A percentile compares a stretch with the other conserved stretches of the same genome.
Conservation (phyloP, 208 protist genomes). For the Trypanosoma cruzi region DNA sequence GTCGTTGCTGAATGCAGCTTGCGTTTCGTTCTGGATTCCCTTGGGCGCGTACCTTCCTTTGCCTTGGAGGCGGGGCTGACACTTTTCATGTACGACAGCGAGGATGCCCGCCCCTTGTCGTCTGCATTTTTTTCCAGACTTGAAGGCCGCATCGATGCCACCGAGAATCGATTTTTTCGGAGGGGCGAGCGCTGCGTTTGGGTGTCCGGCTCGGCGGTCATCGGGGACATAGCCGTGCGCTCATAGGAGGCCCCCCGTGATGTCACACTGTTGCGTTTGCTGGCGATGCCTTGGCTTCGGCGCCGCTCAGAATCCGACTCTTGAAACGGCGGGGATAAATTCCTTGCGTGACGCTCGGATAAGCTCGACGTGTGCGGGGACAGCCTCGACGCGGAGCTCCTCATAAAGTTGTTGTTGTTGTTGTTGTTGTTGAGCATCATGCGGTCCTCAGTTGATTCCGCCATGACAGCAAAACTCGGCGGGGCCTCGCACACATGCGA, state of each 20-base stretch:
- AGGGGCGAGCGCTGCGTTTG: background rate
- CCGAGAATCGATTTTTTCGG: background rate
- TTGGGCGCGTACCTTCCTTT: background rate
- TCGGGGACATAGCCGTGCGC: background rate
- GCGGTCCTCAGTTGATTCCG: background rate
- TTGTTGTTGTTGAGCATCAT: background rate
- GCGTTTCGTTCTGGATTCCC: background rate
- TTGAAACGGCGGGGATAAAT: too few species aligned
- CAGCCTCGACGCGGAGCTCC: too few species aligned
- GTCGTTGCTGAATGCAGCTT: background rate
- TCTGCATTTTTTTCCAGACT: background rate
- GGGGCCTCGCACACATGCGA: conserved; percentile 45
- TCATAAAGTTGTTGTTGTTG: too few species aligned
- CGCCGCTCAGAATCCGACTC: too few species aligned
- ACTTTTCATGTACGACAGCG: too few species aligned
- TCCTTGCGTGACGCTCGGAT: too few species aligned
- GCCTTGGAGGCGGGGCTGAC: too few species aligned
- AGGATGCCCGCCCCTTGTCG: background rate
- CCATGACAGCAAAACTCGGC: background rate
- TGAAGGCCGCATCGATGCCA: background rate
- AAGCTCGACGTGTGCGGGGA: too few species aligned
- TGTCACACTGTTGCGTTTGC: background rate
- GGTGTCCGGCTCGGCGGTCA: background rate
- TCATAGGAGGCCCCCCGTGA: background rate
- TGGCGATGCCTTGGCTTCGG: background rate